Conservation (phyloP, 2,329 filamentous ascomycete species). For the Beauveria caledonica region DNA sequence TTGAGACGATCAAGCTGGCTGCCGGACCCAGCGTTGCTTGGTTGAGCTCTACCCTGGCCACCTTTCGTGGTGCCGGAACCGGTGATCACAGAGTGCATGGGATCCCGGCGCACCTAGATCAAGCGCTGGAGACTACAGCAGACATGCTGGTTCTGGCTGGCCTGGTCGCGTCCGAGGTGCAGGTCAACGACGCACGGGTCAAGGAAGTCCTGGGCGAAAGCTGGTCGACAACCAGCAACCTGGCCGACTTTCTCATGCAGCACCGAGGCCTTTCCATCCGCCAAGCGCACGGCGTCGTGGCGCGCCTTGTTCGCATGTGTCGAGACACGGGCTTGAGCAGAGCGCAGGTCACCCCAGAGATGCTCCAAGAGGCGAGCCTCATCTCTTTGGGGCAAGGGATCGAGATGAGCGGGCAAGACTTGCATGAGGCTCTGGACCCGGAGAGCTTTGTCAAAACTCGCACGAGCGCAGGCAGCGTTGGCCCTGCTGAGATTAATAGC, state of each 20-base stretch:
- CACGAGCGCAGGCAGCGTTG: conserved; percentile 8
- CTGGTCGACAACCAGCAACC: conserved; percentile 13
- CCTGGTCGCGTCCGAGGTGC: conserved; percentile 7
- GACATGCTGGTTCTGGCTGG: conserved; percentile 11
- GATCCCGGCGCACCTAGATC: conserved; percentile 5
- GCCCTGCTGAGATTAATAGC: neutral
- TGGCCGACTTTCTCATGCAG: conserved; percentile 11
- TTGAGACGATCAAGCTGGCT: conserved; percentile 12
- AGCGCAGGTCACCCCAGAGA: neutral
- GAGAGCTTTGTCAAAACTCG: conserved; percentile 10
- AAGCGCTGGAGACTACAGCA: conserved; percentile 7
- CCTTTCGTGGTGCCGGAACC: conserved; percentile 7
- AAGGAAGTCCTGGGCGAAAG: conserved; percentile 4
- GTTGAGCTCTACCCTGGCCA: conserved; percentile 10
- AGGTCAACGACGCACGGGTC: conserved; percentile 7
- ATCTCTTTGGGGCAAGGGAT: neutral
- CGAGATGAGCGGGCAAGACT: conserved; percentile 2
- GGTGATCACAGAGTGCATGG: conserved; percentile 9
- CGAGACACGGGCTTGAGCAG: neutral
- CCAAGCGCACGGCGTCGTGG: conserved; percentile 11
- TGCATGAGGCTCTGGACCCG: conserved; percentile 7
- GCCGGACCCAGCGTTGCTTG: conserved; percentile 10
- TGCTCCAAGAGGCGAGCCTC: conserved; percentile 5
- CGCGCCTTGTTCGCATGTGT: conserved; percentile 9
- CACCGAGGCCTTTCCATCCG: conserved; percentile 10